Evolutionary conservation across 768 basidiomycete genomes (phyloP).

Genomic region (Boletus eberwhitei): DNA sequence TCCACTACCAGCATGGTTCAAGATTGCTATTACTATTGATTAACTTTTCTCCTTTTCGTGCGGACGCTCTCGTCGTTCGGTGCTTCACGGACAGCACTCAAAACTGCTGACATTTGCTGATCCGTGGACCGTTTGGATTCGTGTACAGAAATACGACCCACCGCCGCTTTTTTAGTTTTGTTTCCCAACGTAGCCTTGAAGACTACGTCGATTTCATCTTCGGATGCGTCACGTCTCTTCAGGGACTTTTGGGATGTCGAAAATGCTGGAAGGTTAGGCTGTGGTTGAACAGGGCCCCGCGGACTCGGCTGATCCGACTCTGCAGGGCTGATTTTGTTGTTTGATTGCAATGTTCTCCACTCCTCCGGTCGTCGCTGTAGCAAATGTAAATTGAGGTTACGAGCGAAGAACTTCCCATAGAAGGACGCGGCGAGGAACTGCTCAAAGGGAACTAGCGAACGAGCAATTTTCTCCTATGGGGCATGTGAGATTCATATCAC

Average conservation of each 20-base stretch:
- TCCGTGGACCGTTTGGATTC: conserved; percentile 26
- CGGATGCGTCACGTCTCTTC: conserved; percentile 44
- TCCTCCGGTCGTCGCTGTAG: conserved; percentile 77
- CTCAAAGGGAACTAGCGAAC: conserved; percentile 70
- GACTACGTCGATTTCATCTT: conserved; percentile 74
- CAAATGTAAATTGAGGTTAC: conserved; percentile 73
- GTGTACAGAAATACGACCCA: conserved; percentile 25
- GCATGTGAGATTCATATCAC: conserved; percentile 4
- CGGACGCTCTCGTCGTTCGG: conserved; percentile 44
- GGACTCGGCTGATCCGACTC: conserved; percentile 18
- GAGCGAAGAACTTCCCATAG: conserved; percentile 85
- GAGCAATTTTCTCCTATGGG: conserved; percentile 84
- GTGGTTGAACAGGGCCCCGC: conserved; percentile 4
- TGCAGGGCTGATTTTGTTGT: conserved; percentile 25
- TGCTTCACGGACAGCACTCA: conserved; percentile 58
- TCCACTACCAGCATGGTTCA: background rate
- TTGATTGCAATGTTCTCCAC: conserved; percentile 74
- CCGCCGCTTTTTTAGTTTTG: conserved; percentile 54
- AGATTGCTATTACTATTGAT: background rate
- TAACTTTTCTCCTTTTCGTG: conserved; percentile 32
- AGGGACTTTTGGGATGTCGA: conserved; percentile 32
- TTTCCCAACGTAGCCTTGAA: conserved; percentile 59
- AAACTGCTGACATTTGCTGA: conserved; percentile 43
- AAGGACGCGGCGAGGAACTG: conserved; percentile 69
- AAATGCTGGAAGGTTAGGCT: background rate